Evolutionary conservation across 805 yeast genomes (phyloP), one percentile per base, ranked within the genome.

Genomic region (Cyberlindnera samutprakarnensis): DNA sequence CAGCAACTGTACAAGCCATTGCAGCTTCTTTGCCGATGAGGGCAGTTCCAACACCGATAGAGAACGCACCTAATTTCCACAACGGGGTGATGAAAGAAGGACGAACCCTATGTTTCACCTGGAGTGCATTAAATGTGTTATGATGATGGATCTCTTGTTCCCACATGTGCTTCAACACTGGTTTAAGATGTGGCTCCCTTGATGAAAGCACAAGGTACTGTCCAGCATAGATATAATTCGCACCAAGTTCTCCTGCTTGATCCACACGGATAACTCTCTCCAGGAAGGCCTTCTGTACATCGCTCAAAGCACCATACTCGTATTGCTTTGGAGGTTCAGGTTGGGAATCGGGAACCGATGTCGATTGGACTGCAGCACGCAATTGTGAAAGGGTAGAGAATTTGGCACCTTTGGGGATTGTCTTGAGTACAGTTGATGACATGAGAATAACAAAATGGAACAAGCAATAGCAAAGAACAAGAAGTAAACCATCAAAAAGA

Each of bases 1-100:
- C 97, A 0, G 97, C 97, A 38, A 88, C 97, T 0, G 98, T 92
- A 55, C 98, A 92, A 1, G 98, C 97, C 98, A 92, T 92, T 3
- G 98, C 97, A 3, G 95, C 96, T 53, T 90, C 96, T 50, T 86
- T 85, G 13, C 96, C 80, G 41, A 87, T 58, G 33, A 82, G 46
- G 0, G 95, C 96, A 1, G 97, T 92, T 1, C 78, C 81, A 2
- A 75, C 74, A 4, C 98, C 98, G 63, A 92, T 66, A 1, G 78
- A 77, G 30, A 81, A 66, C 0, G 98, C 97, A 4, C 96, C 97
- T 0, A 72, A 57, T 53, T 83, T 87, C 98, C 98, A 92, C 1
- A 85, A 48, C 2, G 98, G 98, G 0, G 97, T 88, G 25, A 92
- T 57, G 12, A 92, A 47, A 0, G 96, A 85, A 4, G 98, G 98